Base-by-base conservation (phyloP, 2,329 filamentous ascomycete species). In the Phaeomoniella chlamydospora region DNA sequence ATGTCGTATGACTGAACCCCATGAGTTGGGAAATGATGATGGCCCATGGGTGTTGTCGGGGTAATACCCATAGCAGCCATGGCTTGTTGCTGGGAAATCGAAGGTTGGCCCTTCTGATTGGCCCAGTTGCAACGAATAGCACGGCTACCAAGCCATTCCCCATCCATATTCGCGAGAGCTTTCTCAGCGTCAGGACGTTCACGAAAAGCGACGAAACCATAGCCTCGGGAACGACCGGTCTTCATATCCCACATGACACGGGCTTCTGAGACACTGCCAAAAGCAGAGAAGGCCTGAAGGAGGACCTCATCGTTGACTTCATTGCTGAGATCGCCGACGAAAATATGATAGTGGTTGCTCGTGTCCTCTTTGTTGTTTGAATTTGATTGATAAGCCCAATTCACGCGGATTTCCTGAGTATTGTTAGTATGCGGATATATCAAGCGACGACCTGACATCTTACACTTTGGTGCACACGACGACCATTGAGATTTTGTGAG, bases 241-340 rank as follows among this genome's bases (percentile, higher is more conserved):
- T 98, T 98, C 90, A 98, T 98, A 59, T 98, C 90, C 90, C 90
- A 98, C 90, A 98, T 98, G 45, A 98, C 90, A 51, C 90, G 86
- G 41, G 90, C 90, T 61, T 98, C 90, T 2, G 90, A 98, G 34
- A 98, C 87, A 10, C 78, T 84, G 29, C 90, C 90, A 57, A 96
- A 98, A 31, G 85, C 85, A 33, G 85, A 92, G 62, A 98, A 98
- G 10, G 90, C 90, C 60, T 94, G 87, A 12, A 81, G 68, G 15
- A 98, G 71, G 36, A 94, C 76, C 53, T 98, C 90, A 50, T 98
- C 90, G 50, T 98, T 98, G 57, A 98, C 90, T 59, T 98, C 90
- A 53, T 98, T 98, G 49, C 87, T 94, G 38, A 98, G 64, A 55
- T 98, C 90, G 42, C 90, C 90, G 38, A 98, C 90, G 48, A 98